A percentile compares a stretch with the other conserved stretches of the same genome.
Conservation (phyloP, 2,329 filamentous ascomycete genomes). For the Fusarium pseudonygamai region DNA sequence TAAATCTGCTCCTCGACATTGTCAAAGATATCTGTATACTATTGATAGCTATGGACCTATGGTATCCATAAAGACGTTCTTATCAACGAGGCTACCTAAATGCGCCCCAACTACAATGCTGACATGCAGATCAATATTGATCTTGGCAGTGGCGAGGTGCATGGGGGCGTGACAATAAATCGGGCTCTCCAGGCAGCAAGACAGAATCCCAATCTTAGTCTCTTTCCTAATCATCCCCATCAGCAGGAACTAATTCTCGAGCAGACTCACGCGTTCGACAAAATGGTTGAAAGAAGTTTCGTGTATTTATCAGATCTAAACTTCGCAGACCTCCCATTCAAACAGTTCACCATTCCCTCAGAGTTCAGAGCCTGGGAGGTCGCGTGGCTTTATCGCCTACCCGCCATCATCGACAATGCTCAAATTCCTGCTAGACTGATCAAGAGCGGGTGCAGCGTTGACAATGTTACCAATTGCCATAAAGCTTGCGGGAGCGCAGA, state of each 20-base stretch:
- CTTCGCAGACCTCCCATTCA: background rate
- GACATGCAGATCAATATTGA: background rate
- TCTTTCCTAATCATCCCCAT: rapidly evolving
- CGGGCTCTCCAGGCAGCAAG: background rate
- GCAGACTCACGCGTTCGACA: rapidly evolving
- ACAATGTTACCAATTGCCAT: background rate
- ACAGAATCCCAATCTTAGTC: rapidly evolving
- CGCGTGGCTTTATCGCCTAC: background rate
- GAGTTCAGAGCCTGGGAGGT: background rate
- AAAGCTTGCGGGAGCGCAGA: background rate
- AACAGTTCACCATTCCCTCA: background rate
- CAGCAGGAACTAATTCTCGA: rapidly evolving
- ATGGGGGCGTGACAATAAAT: background rate
- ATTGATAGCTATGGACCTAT: background rate
- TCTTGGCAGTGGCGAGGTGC: background rate
- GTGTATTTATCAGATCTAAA: rapidly evolving
- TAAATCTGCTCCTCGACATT: no score
- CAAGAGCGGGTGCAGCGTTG: background rate
- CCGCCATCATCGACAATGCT: background rate
- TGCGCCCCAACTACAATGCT: background rate
- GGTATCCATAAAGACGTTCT: no score
- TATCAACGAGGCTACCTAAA: no score
- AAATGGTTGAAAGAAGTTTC: background rate
- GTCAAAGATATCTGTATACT: no score
- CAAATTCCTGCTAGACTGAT: background rate